A percentile compares a stretch with the other conserved stretches of the same genome.
Evolutionary conservation across 2,329 filamentous ascomycete genomes (phyloP).

Genomic region (Paracoccidioides brasiliensis): DNA sequence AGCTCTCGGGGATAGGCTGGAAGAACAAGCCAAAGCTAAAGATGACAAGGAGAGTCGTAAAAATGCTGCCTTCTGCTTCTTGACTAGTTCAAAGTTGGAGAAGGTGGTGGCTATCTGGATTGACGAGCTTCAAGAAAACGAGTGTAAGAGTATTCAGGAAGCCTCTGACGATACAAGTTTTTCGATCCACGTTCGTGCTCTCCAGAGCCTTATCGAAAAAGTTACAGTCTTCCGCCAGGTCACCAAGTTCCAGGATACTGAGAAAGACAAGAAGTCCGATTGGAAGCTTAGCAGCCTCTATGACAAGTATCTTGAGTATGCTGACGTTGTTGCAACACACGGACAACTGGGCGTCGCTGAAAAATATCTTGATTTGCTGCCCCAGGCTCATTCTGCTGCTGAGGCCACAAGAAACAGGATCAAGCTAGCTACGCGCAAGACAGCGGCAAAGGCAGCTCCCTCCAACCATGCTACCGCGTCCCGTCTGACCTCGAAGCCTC

Average conservation of each 20-base stretch:
- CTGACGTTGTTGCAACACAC: conserved; percentile 82
- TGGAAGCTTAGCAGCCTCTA: conserved; percentile 88
- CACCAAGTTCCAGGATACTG: conserved; percentile 74
- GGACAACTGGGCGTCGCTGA: conserved; percentile 77
- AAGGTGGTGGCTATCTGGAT: conserved; percentile 96
- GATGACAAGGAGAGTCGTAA: conserved; percentile 52
- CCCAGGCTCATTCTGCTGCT: conserved; percentile 68
- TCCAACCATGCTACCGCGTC: conserved; percentile 29
- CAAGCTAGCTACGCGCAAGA: conserved; percentile 64
- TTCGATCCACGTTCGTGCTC: conserved; percentile 73
- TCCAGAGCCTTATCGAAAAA: conserved; percentile 96
- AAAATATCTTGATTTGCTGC: conserved; percentile 81
- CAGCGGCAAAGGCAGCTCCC: conserved; percentile 27
- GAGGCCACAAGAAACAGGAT: conserved; percentile 78
- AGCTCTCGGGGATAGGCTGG: conserved; percentile 78
- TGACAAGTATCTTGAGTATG: conserved; percentile 92
- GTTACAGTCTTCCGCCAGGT: conserved; percentile 93
- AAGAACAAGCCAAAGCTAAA: conserved; percentile 49
- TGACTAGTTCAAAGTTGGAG: conserved; percentile 90
- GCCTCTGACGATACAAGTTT: conserved; percentile 65
- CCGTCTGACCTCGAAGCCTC: conserved; percentile 33
- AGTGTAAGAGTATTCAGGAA: conserved; percentile 59
- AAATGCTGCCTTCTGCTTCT: conserved; percentile 91
- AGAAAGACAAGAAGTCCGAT: conserved; percentile 55
- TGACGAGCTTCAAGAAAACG: conserved; percentile 71